Evolutionary conservation across 1,284 basidiomycete species (phyloP).

Genomic region (Pseudozyma pruni): DNA sequence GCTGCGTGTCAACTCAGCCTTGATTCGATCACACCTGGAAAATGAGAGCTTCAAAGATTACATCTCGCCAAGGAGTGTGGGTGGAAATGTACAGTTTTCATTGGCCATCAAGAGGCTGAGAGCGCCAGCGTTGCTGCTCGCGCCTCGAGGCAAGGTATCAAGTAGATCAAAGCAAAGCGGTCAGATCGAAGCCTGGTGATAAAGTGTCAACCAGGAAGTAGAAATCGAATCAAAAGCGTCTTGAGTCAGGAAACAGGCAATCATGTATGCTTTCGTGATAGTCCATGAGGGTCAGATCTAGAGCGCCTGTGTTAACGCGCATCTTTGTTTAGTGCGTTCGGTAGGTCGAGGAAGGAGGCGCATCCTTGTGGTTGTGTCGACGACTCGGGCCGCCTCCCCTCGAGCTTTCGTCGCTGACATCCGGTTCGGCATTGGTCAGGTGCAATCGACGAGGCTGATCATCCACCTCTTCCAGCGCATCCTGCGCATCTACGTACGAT

Average conservation of each 20-base stretch:
- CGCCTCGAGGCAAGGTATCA: not conserved
- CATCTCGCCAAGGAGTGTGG: too few relatives aligned
- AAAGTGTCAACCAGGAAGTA: too few relatives aligned
- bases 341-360: conserved; percentile 38
- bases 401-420: conserved; percentile 30
- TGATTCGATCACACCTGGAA: too few relatives aligned
- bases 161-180: not conserved
- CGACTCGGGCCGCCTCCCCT: conserved; percentile 27
- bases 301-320: too few relatives aligned
- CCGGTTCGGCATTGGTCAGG: conserved; percentile 44
- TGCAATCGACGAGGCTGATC: conserved; percentile 32
- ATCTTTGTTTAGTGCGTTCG: conserved; percentile 12
- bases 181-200: too few relatives aligned
- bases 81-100: not conserved
- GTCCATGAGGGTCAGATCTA: too few relatives aligned
- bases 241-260: conserved; percentile 4
- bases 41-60: too few relatives aligned
- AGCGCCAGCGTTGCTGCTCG: not conserved
- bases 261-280: not conserved
- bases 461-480: conserved; percentile 28
- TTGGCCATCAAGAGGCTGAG: conserved; percentile 3
- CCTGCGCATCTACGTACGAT: conserved; percentile 44
- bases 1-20: too few relatives aligned
- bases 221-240: conserved; percentile 1
- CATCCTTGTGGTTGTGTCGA: conserved; percentile 37